phyloP scores from a whole-genome alignment of 2,329 filamentous ascomycete species.

The Fusarium miscanthi region DNA sequence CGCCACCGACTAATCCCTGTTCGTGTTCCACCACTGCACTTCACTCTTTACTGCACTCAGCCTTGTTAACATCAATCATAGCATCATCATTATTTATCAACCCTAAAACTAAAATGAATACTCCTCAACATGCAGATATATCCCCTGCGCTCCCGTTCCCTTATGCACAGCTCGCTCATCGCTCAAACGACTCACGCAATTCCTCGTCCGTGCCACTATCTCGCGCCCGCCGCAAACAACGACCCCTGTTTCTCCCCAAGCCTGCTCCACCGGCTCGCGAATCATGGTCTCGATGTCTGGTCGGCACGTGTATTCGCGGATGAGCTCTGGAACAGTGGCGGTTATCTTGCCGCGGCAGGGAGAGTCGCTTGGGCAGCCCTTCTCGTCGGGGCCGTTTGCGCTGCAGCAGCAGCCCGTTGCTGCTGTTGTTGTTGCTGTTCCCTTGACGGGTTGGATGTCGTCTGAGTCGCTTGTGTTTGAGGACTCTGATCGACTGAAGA shows the following conservation, averaged over 20 bases:
- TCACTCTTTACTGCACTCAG: neutral
- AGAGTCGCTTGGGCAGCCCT: conserved; percentile 26
- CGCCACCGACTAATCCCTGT: conserved; percentile 6
- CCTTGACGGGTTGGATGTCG: conserved; percentile 26
- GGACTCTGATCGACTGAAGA: conserved; percentile 44
- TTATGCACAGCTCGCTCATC: conserved; percentile 73
- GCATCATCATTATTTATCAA: neutral
- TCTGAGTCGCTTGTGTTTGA: conserved; percentile 37
- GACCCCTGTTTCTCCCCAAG: conserved; percentile 70
- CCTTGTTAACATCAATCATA: neutral
- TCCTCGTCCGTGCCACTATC: conserved; percentile 64
- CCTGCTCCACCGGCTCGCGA: conserved; percentile 64
- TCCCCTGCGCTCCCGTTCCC: conserved; percentile 71
- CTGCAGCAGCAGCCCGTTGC: conserved; percentile 40
- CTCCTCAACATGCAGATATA: conserved; percentile 70
- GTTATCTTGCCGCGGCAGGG: conserved; percentile 16
- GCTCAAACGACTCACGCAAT: conserved; percentile 65
- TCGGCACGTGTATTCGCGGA: conserved; percentile 59
- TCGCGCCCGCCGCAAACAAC: conserved; percentile 69
- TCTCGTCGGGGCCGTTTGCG: conserved; percentile 17
- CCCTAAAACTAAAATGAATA: conserved; percentile 60
- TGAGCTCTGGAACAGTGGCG: conserved; percentile 40
- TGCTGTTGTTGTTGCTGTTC: conserved; percentile 4
- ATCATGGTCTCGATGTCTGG: conserved; percentile 65
- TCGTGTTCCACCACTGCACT: neutral